Base-by-base conservation (phyloP, 225 moss, liverwort and hornwort genomes). In the Pleurozium schreberi region DNA sequence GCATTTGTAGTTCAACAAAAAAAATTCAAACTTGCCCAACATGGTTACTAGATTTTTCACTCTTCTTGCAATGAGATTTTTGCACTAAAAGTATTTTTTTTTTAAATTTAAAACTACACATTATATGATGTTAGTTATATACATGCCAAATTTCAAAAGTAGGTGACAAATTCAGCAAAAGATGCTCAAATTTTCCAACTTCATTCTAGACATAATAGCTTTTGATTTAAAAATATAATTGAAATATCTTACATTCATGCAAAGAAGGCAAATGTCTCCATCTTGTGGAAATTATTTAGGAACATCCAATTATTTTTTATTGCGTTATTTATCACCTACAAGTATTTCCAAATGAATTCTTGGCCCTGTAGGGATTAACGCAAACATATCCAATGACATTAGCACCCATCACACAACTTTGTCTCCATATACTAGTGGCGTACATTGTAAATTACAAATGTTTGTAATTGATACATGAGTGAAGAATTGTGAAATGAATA, bases 151-250 rank as follows among this genome's bases (percentile, higher is more conserved):
- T 49, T 74, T 49, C 49, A 75, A 1, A 49, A 33, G 75, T 31
- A 75, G 8, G 33, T 10, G 31, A 75, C 0, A 18, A 47, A 11
- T 75, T 33, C 33, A 20, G 12, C 20, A 8, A 19, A 20, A 49
- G 33, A 31, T 49, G 47, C 1, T 3, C 2, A 6, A 30, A 47
- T 18, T 30, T 18, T 1, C 10, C 4, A 45, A 30, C 8, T 4
- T 9, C n/a, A n/a, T 27, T 28, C 28, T 27, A 0, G 3, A 3
- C 2, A 11, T 4, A 73, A 74, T 30, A 30, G 11, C 10, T 47
- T 19, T 75, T 31, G 19, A 75, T 31, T 0, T 4, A 1, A 47
- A 4, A 31, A 31, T 74, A 2, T 0, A 4, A 45, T 40, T 3
- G 5, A 5, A 47, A 18, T 28, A 16, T 71, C 30, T 45, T 27